Conservation (phyloP, 768 basidiomycete species). For the Mycena capillaripes region DNA sequence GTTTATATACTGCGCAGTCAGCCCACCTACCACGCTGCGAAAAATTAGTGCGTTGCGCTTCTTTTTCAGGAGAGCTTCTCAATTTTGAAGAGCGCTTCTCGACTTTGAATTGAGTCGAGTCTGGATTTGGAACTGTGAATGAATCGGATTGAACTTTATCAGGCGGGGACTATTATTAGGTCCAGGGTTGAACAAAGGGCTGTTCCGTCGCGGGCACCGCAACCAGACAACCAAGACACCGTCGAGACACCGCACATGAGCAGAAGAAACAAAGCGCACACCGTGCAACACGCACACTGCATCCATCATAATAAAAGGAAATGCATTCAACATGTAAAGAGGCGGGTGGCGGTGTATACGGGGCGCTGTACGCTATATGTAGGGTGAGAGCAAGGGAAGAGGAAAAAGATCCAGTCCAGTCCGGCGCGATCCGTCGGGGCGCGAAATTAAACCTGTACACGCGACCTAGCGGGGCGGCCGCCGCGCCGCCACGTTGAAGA, state of each 20-base stretch:
- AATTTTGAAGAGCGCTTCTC: constrained; percentile 7
- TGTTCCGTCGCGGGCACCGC: background rate
- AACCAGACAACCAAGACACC: background rate
- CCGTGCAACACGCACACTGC: constrained; percentile 19
- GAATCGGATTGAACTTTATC: background rate
- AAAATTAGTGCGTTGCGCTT: background rate
- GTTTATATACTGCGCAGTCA: constrained; percentile 22
- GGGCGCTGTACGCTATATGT: constrained; percentile 41
- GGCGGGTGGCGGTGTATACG: constrained; percentile 36
- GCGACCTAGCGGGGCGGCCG: constrained; percentile 2
- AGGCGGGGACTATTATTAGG: background rate
- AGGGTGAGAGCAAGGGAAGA: constrained; percentile 36
- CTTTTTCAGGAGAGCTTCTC: constrained; percentile 7
- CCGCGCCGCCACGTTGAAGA: constrained; percentile 17
- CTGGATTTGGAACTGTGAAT: background rate
- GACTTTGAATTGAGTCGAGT: background rate
- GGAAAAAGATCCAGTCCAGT: constrained; percentile 35
- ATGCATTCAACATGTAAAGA: constrained; percentile 41
- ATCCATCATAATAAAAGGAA: constrained; percentile 30
- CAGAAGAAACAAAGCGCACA: background rate
- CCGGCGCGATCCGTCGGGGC: constrained; percentile 27
- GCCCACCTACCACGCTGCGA: background rate
- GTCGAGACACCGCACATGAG: background rate
- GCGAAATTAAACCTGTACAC: constrained; percentile 28
- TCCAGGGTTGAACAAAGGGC: background rate